Percentiles rank a stretch among this genome's conserved stretches.
Evolutionary conservation across 805 yeast genomes (phyloP).

Genomic region (Myxozyma udenii): DNA sequence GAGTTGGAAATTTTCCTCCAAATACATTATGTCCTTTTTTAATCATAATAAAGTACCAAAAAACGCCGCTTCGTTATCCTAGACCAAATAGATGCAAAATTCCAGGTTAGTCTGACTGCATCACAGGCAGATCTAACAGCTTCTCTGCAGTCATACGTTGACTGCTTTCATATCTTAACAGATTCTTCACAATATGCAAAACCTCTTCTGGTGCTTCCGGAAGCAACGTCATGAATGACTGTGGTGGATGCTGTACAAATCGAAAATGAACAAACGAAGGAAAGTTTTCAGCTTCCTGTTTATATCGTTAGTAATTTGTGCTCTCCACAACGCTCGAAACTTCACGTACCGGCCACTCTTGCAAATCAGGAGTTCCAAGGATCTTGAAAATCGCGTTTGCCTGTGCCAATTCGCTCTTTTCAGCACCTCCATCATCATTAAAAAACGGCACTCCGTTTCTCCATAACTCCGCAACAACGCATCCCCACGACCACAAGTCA

Average conservation of each 20-base stretch:
- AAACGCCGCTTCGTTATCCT: no score
- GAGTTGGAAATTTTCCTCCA: no score
- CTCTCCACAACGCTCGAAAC: no score
- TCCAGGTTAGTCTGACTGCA: not conserved
- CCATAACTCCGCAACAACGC: slow-evolving; percentile 53
- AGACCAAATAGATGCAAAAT: not conserved
- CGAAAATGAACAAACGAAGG: slow-evolving; percentile 10
- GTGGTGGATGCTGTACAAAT: slow-evolving; percentile 8
- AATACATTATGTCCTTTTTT: no score
- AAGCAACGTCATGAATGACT: slow-evolving; percentile 8
- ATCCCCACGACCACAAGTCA: slow-evolving; percentile 73
- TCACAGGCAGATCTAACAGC: slow-evolving; percentile 1
- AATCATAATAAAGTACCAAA: no score
- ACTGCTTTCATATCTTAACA: slow-evolving; percentile 16
- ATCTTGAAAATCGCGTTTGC: slow-evolving; percentile 51
- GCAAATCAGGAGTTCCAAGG: slow-evolving; percentile 62
- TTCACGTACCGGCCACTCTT: slow-evolving; percentile 44
- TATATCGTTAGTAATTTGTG: not conserved
- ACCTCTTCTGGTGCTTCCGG: slow-evolving; percentile 17
- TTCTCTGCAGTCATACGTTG: slow-evolving; percentile 10
- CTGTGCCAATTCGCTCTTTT: slow-evolving; percentile 56
- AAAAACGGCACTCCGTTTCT: slow-evolving; percentile 37
- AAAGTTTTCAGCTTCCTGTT: slow-evolving; percentile 13
- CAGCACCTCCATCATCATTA: slow-evolving; percentile 42
- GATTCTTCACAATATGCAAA: slow-evolving; percentile 3